These are phyloP conservation scores for Magnusiomyces fungicola DNA, from an alignment of 1,139 yeast species.

Conservation along the genomic window DNA sequence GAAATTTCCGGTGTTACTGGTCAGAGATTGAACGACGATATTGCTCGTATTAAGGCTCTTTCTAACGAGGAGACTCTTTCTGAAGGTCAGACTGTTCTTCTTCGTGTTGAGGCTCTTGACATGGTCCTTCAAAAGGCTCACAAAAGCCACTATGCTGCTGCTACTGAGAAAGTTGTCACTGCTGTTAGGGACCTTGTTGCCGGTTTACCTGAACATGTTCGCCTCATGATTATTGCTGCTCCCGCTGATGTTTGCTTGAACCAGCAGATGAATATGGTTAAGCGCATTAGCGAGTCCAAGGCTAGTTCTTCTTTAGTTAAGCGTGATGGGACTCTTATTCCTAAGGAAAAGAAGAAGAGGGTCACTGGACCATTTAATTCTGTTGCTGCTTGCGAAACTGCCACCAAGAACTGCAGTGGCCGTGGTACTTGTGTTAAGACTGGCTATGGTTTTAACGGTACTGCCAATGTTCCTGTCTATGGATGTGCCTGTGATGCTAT, in stretches of 20 bases:
- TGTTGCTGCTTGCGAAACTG: constrained; percentile 46
- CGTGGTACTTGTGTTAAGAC: constrained; percentile 52
- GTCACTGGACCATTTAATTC: constrained; percentile 22
- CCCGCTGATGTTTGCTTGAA: constrained; percentile 19
- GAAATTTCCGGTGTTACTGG: constrained; percentile 7
- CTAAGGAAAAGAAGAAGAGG: not conserved
- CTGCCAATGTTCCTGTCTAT: constrained; percentile 35
- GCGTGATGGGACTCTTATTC: not conserved
- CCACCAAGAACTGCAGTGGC: constrained; percentile 51
- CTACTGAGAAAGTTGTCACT: constrained; percentile 10
- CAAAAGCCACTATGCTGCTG: constrained; percentile 10
- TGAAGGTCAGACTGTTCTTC: constrained; percentile 16
- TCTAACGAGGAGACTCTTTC: constrained; percentile 8
- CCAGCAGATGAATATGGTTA: constrained; percentile 9
- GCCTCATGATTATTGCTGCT: constrained; percentile 20
- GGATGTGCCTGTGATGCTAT: constrained; percentile 46
- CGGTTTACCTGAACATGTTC: constrained; percentile 10
- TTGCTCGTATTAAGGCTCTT: constrained; percentile 12
- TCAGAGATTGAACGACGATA: constrained; percentile 14
- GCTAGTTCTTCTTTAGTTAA: not conserved
- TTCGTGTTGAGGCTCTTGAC: constrained; percentile 16
- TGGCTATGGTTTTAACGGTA: constrained; percentile 6
- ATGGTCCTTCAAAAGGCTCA: constrained; percentile 10
- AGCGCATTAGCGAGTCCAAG: not conserved
- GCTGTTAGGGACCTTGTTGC: constrained; percentile 15